Percentiles rank a stretch among this genome's conserved stretches.
phyloP scores from a whole-genome alignment of 202 grass and related monocot species.

The Digitaria exilis region DNA sequence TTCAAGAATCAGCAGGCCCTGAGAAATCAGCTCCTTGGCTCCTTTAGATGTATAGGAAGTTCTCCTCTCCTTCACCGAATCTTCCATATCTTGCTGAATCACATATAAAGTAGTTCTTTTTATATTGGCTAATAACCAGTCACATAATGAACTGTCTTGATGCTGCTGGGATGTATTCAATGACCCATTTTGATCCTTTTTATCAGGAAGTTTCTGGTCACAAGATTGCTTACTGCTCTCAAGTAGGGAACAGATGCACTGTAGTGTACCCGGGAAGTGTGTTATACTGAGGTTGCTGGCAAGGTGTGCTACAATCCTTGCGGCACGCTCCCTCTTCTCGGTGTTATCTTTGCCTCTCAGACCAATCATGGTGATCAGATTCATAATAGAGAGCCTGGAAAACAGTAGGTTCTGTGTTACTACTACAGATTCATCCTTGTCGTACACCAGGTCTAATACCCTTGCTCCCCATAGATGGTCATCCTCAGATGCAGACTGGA shows the following conservation, averaged over 20 bases:
- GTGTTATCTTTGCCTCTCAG: not conserved
- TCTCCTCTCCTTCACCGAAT: too few relatives aligned
- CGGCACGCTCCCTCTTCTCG: not conserved
- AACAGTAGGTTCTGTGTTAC: not conserved
- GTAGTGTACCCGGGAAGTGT: not conserved
- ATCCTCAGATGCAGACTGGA: not conserved
- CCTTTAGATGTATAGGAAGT: not conserved
- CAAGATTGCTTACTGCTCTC: not conserved
- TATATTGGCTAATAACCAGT: too few relatives aligned
- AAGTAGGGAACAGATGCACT: not conserved
- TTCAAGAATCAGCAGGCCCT: slow-evolving; percentile 8
- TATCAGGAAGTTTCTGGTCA: not conserved
- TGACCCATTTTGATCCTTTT: too few relatives aligned
- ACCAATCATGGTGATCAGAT: not conserved
- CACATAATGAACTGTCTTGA: too few relatives aligned
- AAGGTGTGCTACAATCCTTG: not conserved
- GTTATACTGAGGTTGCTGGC: not conserved
- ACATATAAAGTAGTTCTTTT: too few relatives aligned
- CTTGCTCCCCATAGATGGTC: not conserved
- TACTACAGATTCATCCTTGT: not conserved
- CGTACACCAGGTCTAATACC: not conserved
- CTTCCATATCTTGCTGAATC: too few relatives aligned
- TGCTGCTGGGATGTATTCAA: too few relatives aligned
- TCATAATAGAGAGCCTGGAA: not conserved
- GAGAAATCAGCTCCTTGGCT: not conserved